phyloP scores from a whole-genome alignment of 768 basidiomycete species.

The Boletellus emodensis region DNA sequence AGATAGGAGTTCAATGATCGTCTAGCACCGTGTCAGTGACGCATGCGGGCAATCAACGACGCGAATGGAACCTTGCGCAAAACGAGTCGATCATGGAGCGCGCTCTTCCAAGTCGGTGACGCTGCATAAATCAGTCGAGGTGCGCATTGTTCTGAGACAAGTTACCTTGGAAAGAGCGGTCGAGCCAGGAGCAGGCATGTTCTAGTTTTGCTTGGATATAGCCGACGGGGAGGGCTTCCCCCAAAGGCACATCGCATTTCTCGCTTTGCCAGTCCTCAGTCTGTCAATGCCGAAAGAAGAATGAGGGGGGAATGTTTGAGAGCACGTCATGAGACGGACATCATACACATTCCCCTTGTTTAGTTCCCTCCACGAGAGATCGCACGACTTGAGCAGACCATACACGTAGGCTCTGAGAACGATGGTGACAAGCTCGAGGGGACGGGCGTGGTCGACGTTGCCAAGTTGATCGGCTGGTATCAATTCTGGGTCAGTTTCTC shows the following conservation, averaged over 20 bases:
- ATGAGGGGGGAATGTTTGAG: conserved; percentile 13
- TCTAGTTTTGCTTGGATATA: conserved; percentile 54
- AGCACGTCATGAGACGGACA: conserved; percentile 44
- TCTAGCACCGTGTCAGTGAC: conserved; percentile 17
- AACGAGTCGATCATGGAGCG: conserved; percentile 48
- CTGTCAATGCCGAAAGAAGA: conserved; percentile 35
- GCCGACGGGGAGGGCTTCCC: conserved; percentile 57
- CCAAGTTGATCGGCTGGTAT: conserved; percentile 25
- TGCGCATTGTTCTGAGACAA: neutral
- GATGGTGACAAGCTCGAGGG: conserved; percentile 58
- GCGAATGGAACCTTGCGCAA: conserved; percentile 50
- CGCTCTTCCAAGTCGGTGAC: conserved; percentile 45
- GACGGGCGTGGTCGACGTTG: conserved; percentile 43
- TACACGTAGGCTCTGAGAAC: conserved; percentile 66
- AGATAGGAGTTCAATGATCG: conserved; percentile 23
- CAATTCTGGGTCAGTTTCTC: conserved; percentile 56
- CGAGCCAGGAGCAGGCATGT: conserved; percentile 59
- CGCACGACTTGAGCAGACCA: conserved; percentile 76
- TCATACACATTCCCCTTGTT: conserved; percentile 73
- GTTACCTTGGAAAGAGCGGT: conserved; percentile 40
- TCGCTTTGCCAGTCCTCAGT: conserved; percentile 89
- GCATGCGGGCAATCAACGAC: neutral
- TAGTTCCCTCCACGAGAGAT: conserved; percentile 78
- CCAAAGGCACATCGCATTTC: conserved; percentile 75
- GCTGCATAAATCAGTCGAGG: conserved; percentile 32